Percentiles rank a stretch among this genome's conserved stretches.
Evolutionary conservation across 129 eudicot species (phyloP).

Genomic region (Flaveria sonorensis): DNA sequence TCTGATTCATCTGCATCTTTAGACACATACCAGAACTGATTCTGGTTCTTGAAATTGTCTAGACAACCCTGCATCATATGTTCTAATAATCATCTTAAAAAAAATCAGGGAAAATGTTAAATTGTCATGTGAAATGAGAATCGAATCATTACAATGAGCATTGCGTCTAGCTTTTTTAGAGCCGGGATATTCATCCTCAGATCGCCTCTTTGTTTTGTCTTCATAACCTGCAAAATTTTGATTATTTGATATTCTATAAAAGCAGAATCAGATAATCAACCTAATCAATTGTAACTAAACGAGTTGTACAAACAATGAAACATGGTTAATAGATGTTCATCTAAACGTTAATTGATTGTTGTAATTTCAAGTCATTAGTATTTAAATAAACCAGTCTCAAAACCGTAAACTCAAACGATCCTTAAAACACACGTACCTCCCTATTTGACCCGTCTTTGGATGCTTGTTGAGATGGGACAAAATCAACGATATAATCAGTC

Average conservation of each 20-base stretch:
- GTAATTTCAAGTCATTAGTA: too few species aligned
- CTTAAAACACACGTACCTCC: conserved; percentile 49
- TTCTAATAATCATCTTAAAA: conserved; percentile 21
- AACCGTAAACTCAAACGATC: neutral
- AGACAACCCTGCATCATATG: conserved; percentile 61
- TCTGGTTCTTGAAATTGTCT: conserved; percentile 62
- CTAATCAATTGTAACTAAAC: too few species aligned
- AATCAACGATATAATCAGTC: conserved; percentile 78
- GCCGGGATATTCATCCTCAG: conserved; percentile 76
- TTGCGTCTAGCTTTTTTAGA: conserved; percentile 71
- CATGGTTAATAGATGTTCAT: too few species aligned
- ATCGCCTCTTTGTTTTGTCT: conserved; percentile 74
- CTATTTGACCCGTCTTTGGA: conserved; percentile 66
- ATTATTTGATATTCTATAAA: neutral
- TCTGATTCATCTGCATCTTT: conserved; percentile 77
- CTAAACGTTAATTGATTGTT: too few species aligned
- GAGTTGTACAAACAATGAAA: too few species aligned
- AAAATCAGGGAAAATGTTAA: neutral
- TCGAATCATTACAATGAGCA: conserved; percentile 69
- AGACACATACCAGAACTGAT: conserved; percentile 67
- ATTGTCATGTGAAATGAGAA: conserved; percentile 21
- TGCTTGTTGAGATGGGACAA: conserved; percentile 68
- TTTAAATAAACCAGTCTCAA: neutral
- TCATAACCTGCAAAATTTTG: conserved; percentile 57
- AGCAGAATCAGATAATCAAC: neutral